phyloP scores from a whole-genome alignment of 73 alveolate genomes.

The Paramecium sonneborni region DNA sequence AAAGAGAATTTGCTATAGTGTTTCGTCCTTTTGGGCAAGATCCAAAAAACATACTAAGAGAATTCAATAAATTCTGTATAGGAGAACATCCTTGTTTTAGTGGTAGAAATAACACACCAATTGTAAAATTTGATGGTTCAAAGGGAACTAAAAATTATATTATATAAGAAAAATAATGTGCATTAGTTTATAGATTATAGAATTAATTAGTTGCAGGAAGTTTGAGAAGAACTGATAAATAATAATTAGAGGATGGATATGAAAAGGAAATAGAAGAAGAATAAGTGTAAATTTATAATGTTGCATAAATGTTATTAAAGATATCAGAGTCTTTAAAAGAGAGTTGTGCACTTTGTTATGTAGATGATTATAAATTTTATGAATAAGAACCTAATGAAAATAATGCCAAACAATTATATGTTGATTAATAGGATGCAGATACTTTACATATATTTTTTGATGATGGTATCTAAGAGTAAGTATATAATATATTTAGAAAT shows the following conservation, averaged over 20 bases:
- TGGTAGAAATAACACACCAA: slow-evolving; percentile 90
- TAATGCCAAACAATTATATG: slow-evolving; percentile 80
- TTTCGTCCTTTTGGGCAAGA: slow-evolving; percentile 93
- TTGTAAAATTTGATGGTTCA: slow-evolving; percentile 92
- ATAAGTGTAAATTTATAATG: slow-evolving; percentile 74
- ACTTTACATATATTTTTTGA: slow-evolving; percentile 95
- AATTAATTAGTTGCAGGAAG: slow-evolving; percentile 81
- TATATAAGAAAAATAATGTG: slow-evolving; percentile 77
- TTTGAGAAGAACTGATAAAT: slow-evolving; percentile 74
- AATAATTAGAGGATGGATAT: slow-evolving; percentile 75
- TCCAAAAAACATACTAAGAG: slow-evolving; percentile 79
- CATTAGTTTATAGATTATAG: slow-evolving; percentile 75
- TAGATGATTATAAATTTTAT: slow-evolving; percentile 79
- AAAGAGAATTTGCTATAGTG: slow-evolving; percentile 91
- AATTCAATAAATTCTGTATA: slow-evolving; percentile 91
- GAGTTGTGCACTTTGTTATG: slow-evolving; percentile 81
- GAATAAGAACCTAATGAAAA: background rate
- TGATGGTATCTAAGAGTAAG: slow-evolving; percentile 82
- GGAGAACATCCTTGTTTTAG: slow-evolving; percentile 96
- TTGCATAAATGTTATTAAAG: slow-evolving; percentile 77
- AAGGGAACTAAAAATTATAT: slow-evolving; percentile 87
- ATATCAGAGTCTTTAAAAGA: slow-evolving; percentile 78
- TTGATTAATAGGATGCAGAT: slow-evolving; percentile 88
- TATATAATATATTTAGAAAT: slow-evolving; percentile 55
- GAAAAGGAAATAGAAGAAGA: slow-evolving; percentile 83